A percentile compares a stretch with the other conserved stretches of the same genome.
Evolutionary conservation across 495 filamentous ascomycete species (phyloP).

Genomic region (Aspergillus incahuasiensis): DNA sequence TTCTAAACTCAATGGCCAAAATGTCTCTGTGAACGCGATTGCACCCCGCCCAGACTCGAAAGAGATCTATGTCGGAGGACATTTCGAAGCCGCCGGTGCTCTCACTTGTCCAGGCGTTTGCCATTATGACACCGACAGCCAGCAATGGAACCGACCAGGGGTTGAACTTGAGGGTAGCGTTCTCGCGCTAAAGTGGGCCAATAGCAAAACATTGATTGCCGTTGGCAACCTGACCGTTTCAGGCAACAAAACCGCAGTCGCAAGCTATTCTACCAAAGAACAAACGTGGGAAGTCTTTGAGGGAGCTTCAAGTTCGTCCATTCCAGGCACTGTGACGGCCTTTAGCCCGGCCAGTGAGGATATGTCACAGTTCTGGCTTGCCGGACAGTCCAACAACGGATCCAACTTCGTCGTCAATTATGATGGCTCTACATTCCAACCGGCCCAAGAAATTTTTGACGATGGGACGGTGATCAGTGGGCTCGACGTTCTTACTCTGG

Average conservation of each 20-base stretch:
- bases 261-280: conserved; percentile 63
- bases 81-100: conserved; percentile 75
- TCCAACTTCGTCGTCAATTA: conserved; percentile 75
- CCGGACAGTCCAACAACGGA: conserved; percentile 62
- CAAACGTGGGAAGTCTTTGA: conserved; percentile 60
- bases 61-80: conserved; percentile 81
- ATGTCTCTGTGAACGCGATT: conserved; percentile 72
- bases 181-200: conserved; percentile 69
- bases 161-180: conserved; percentile 61
- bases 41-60: conserved; percentile 57
- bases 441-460: conserved; percentile 54
- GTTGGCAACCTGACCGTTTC: conserved; percentile 70
- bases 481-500: conserved; percentile 73
- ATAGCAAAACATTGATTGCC: conserved; percentile 61
- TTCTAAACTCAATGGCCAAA: conserved; percentile 59
- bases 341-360: conserved; percentile 66
- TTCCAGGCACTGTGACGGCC: conserved; percentile 76
- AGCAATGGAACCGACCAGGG: conserved; percentile 76
- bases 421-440: conserved; percentile 56
- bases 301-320: conserved; percentile 51
- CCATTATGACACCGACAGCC: conserved; percentile 58
- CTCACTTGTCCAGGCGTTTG: conserved; percentile 79
- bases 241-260: conserved; percentile 60
- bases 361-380: conserved; percentile 70
- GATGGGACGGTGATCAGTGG: conserved; percentile 65